Conservation (phyloP, 116 monocot species). For the Trichopus zeylanicus region DNA sequence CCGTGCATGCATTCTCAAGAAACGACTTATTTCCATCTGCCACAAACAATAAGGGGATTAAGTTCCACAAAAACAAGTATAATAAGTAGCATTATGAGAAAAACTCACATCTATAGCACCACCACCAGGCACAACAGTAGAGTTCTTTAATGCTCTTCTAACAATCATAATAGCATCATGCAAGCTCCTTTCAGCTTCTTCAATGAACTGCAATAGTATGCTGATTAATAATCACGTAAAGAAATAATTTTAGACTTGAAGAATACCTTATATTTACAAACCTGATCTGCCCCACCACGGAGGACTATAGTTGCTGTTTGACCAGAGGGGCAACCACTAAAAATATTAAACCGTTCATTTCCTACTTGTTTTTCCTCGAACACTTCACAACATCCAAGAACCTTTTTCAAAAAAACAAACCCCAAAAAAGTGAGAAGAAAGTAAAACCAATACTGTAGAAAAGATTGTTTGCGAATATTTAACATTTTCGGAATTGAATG, state of each 20-base stretch:
- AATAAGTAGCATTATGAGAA: neutral
- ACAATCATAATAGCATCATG: constrained; percentile 99
- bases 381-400: constrained; percentile 85
- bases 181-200: constrained; percentile 96
- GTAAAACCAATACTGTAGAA: neutral
- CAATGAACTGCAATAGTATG: constrained; percentile 64
- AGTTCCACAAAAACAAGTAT: neutral
- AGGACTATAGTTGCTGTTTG: constrained; percentile 97
- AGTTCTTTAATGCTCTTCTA: constrained; percentile 94
- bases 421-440: neutral
- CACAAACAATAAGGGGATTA: constrained; percentile 10
- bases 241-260: neutral
- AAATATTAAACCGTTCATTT: constrained; percentile 97
- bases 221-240: neutral
- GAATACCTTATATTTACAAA: constrained; percentile 10
- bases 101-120: constrained; percentile 94
- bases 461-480: neutral
- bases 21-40: constrained; percentile 95
- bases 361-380: constrained; percentile 99
- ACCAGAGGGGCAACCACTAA: constrained; percentile 89
- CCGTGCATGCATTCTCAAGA: constrained; percentile 75
- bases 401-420: constrained; percentile 26
- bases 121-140: constrained; percentile 92
- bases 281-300: constrained; percentile 98
- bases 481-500: no score